Percentiles rank a stretch among this genome's conserved stretches.
phyloP scores from a whole-genome alignment of 148 eudicot genomes.

The Salicornia ramosissima region DNA sequence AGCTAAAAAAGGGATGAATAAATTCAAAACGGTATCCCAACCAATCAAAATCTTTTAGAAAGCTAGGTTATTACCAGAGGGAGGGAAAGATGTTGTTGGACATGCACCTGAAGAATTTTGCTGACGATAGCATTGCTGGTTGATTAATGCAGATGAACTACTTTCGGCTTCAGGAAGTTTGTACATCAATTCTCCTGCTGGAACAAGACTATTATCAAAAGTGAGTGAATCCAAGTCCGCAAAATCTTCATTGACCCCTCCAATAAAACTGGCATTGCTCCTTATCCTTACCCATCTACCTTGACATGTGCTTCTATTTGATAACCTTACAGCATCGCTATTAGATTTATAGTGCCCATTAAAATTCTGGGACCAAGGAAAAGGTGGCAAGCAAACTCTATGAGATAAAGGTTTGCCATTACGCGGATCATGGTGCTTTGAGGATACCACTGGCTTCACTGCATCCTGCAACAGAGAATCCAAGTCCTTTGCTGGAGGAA shows the following conservation, averaged over 20 bases:
- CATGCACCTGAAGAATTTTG: constrained; percentile 33
- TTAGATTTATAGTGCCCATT: constrained; percentile 57
- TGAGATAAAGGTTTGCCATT: constrained; percentile 44
- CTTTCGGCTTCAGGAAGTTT: constrained; percentile 34
- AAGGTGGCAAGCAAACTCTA: constrained; percentile 59
- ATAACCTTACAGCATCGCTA: constrained; percentile 52
- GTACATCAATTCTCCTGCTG: constrained; percentile 38
- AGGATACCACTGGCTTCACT: constrained; percentile 38
- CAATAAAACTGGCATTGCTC: constrained; percentile 37
- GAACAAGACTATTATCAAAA: constrained; percentile 68
- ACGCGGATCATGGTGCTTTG: constrained; percentile 55
- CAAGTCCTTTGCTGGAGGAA: constrained; percentile 74
- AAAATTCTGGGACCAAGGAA: constrained; percentile 75
- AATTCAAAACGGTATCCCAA: too few relatives aligned
- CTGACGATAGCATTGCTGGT: constrained; percentile 31
- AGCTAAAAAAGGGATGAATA: background rate
- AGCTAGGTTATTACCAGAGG: constrained; percentile 43
- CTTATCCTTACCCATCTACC: constrained; percentile 84
- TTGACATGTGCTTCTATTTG: constrained; percentile 59
- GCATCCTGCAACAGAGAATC: constrained; percentile 76
- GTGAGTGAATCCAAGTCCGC: constrained; percentile 60
- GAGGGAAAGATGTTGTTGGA: constrained; percentile 34
- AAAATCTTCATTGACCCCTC: constrained; percentile 40
- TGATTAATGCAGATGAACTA: constrained; percentile 22
- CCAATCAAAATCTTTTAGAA: background rate